Evolutionary conservation across 805 yeast genomes (phyloP), one percentile per base, ranked within the genome.

Genomic region (Peterozyma xylosa): DNA sequence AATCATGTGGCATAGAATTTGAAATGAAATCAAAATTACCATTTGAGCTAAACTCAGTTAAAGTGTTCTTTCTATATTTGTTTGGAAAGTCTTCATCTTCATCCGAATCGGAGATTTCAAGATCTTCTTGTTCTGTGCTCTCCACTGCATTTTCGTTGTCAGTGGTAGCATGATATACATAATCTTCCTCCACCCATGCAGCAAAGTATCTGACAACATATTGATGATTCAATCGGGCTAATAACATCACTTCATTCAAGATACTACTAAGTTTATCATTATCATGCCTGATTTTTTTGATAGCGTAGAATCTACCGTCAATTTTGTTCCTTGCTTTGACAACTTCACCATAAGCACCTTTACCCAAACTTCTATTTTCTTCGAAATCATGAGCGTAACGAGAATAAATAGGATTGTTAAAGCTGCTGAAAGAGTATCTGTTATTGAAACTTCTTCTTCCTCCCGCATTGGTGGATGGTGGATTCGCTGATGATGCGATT

Each of bases 271-370:
- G 67, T 51, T 86, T 83, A 53, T 85, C 82, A 40, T 86, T 84
- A 2, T 82, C 76, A 53, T 93, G 96, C 46, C 83, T 78, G 41
- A 93, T 85, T 53, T 90, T 91, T 60, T 93, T 93, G 47, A 93
- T 80, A 0, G 99, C 99, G 60, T 93, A 93, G 53, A 86, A 86
- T 13, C 96, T 74, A 16, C 99, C 98, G 58, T 93, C 99, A 50
- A 93, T 74, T 46, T 90, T 76, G 59, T 90, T 91, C 48, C 99
- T 71, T 0, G 93, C 98, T 56, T 91, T 90, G n/a, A 93, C 96
- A 9, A 93, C 99, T 60, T 93, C 97, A 5, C 99, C 99, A 64
- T 85, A 93, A 0, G 95, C 99, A 35, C 99, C 99, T 53, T 81
- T 79, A 2, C 99, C 99, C 9, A 93, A 64, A 16, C 82, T 78